Evolutionary conservation across 306 rosid species (phyloP).

Genomic region (Abrus precatorius): DNA sequence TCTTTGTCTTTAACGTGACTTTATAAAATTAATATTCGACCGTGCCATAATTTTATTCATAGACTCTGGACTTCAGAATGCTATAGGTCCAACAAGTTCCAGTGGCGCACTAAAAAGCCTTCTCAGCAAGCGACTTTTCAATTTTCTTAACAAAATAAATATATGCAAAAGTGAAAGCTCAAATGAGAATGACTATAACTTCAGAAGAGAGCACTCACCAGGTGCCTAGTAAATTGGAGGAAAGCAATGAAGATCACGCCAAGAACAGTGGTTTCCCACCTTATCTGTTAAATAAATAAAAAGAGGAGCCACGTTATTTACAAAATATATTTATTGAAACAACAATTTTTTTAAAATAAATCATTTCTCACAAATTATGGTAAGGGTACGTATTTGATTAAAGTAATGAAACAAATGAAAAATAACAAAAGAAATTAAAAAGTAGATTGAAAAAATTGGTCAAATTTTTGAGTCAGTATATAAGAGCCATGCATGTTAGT

Average conservation of each 20-base stretch:
- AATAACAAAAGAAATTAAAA: background rate
- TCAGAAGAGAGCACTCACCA: constrained; percentile 57
- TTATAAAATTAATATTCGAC: background rate
- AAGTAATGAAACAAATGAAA: background rate
- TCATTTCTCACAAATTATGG: background rate
- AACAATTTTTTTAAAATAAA: background rate
- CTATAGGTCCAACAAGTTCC: constrained; percentile 17
- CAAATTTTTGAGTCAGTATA: background rate
- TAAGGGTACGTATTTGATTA: background rate
- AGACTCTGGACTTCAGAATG: background rate
- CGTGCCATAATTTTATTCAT: background rate
- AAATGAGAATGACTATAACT: constrained; percentile 30
- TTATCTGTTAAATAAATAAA: constrained; percentile 61
- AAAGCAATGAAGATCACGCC: constrained; percentile 66
- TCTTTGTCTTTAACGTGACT: background rate
- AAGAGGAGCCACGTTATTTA: constrained; percentile 5
- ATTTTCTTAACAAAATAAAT: constrained; percentile 15
- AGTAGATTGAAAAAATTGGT: background rate
- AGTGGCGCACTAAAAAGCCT: constrained; percentile 42
- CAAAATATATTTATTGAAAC: background rate
- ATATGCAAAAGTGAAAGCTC: constrained; percentile 23
- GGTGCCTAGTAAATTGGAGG: constrained; percentile 59
- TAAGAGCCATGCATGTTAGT: background rate
- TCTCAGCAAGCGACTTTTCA: background rate
- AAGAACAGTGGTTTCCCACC: constrained; percentile 74